Evolutionary conservation across 2,329 filamentous ascomycete species (phyloP), one percentile per base, ranked within the genome.

Genomic region (Aspergillus sp.): DNA sequence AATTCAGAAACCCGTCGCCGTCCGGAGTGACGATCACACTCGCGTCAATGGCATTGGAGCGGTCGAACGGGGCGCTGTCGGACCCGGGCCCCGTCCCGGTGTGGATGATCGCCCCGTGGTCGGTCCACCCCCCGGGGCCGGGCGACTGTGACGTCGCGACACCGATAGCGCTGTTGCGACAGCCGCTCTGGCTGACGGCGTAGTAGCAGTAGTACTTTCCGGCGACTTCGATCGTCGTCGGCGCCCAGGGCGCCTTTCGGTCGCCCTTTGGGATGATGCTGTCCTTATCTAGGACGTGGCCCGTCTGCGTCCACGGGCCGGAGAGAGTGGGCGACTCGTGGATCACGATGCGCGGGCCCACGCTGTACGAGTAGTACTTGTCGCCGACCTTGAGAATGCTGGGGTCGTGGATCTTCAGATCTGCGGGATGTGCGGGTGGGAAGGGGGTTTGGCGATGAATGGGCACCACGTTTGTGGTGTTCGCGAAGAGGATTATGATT

Each of bases 141-240:
- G 70, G 65, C 3, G 71, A 71, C 6, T 64, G 64, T 14, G 75
- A 78, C 0, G 78, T 82, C 0, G 80, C 81, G 7, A 82, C 71
- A 11, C 86, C 86, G 55, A 88, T 86, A 19, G 83, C 82, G 1
- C 81, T 85, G 67, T 79, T 72, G 46, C 86, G 83, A 1, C 76
- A 80, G 1, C 85, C 84, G 53, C 86, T 84, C 4, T 79, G 73
- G 51, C 79, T 84, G 25, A 87, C 83, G 7, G 81, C 76, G 70
- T 88, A 88, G 76, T 85, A 88, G 43, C 84, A 74, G 60, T 87
- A 84, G 71, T 86, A 89, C 0, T 73, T 77, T 42, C 72, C 75
- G 54, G 79, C 80, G 21, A 87, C 73, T 6, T 79, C 71, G 25
- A 75, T 66, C 3, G 88, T 81, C 51, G 86, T 84, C 0, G 87